Evolutionary conservation across 2,329 filamentous ascomycete species (phyloP), one percentile per base, ranked within the genome.

Genomic region (Colletotrichum magnum): DNA sequence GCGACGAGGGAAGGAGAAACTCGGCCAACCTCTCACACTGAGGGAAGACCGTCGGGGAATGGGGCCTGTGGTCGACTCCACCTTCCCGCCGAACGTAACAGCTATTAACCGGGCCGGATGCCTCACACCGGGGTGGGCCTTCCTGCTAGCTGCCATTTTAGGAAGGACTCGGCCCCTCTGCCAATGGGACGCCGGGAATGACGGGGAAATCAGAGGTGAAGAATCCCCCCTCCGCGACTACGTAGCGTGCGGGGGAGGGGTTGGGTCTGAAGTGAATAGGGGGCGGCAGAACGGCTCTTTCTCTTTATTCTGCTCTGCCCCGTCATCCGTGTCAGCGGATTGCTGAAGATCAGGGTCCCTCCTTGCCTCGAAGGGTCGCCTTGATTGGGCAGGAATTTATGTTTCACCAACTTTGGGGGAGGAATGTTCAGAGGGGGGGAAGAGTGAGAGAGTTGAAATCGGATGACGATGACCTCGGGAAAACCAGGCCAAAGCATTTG

Each of bases 101-200:
- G 59, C 28, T n/a, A 47, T 18, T 26, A 36, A n/a, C 54, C 39
- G 64, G 45, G 39, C 53, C 65, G 60, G 60, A 26, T 54, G 18
- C 7, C 7, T 68, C 48, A 59, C 54, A 68, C 61, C 67, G 67
- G 62, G 39, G 60, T 68, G 65, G 60, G 39, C 12, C 58, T 26
- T 12, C n/a, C 24, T 60, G 45, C 62, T 52, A 15, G 67, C 56
- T 69, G 50, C 67, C 62, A 36, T n/a, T 66, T 57, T 47, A 18
- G 62, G 67, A 66, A 69, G 24, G 26, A 61, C 32, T 47, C 24
- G 21, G 13, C 43, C 21, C 39, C 43, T 24, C 21, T 2, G 5
- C 67, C 62, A 61, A 69, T 61, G 41, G 43, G 26, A 57, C 9
- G 32, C 2, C 26, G 24, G 16, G 12, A 2, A 32, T 36, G 32